These are phyloP conservation scores for Trichoderma cornu-damae DNA, from an alignment of 2,329 filamentous ascomycete species.

Conservation along the genomic window DNA sequence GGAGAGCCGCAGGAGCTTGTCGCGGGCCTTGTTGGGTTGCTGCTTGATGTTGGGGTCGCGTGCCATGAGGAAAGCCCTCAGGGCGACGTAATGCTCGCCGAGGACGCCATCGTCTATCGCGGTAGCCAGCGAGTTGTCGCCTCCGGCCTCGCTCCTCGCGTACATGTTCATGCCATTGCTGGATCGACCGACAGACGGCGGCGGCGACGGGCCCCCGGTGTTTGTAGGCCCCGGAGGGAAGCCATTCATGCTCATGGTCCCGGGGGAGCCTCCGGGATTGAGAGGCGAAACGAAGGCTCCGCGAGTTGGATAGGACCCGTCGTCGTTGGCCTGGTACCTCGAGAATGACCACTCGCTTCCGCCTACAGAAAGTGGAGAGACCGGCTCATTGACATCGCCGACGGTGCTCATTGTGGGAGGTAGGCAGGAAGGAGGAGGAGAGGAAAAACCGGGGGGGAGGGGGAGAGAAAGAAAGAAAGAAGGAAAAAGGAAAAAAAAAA, in stretches of 20 bases:
- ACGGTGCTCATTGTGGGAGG: constrained; percentile 52
- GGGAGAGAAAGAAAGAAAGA: too few relatives aligned
- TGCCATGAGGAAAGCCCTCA: constrained; percentile 72
- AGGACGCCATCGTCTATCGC: constrained; percentile 55
- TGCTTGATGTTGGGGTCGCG: constrained; percentile 70
- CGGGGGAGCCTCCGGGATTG: constrained; percentile 58
- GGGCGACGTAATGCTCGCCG: constrained; percentile 72
- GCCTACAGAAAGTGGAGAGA: constrained; percentile 77
- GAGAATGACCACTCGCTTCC: constrained; percentile 76
- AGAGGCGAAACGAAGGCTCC: constrained; percentile 64
- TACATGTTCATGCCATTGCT: constrained; percentile 73
- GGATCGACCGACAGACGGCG: constrained; percentile 79
- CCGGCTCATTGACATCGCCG: constrained; percentile 63
- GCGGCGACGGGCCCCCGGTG: constrained; percentile 69
- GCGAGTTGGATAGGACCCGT: constrained; percentile 50
- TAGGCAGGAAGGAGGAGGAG: constrained; percentile 21
- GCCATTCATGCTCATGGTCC: constrained; percentile 54
- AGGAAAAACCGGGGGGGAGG: too few relatives aligned
- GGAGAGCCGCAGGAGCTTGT: constrained; percentile 87
- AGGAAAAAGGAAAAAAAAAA: constrained; percentile 12
- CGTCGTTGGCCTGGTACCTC: constrained; percentile 57
- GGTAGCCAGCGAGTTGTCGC: constrained; percentile 46
- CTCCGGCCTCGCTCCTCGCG: constrained; percentile 61
- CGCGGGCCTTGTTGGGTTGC: constrained; percentile 81
- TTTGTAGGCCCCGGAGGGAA: constrained; percentile 53